Conservation (phyloP, 192 early-diverging fungal species). For the Entomortierella parvispora region DNA sequence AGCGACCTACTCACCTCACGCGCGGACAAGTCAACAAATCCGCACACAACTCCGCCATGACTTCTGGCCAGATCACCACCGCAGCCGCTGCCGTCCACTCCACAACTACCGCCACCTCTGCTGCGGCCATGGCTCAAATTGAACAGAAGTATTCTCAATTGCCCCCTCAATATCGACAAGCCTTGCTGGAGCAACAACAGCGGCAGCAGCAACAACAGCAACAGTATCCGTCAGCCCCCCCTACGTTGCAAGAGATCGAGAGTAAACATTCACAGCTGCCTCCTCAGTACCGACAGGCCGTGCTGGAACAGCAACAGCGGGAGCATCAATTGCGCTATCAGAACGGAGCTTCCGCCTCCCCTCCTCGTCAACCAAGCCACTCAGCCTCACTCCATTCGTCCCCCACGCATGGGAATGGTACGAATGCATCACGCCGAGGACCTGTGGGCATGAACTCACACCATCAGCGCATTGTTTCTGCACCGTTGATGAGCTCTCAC, state of each 20-base stretch:
- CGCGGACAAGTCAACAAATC: constrained; percentile 28
- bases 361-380: constrained; percentile 7
- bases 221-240: constrained; percentile 3
- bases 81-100: neutral
- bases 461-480: constrained; percentile 29
- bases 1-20: constrained; percentile 48
- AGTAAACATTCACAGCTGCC: constrained; percentile 1
- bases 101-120: constrained; percentile 13
- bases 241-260: constrained; percentile 2
- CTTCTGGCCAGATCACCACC: constrained; percentile 3
- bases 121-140: constrained; percentile 13
- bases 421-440: constrained; percentile 1
- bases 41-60: constrained; percentile 7
- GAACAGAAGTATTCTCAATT: constrained; percentile 34
- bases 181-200: constrained; percentile 26
- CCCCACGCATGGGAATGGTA: constrained; percentile 6
- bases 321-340: constrained; percentile 34
- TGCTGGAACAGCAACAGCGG: constrained; percentile 30
- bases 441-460: constrained; percentile 3
- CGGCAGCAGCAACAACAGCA: constrained; percentile 1
- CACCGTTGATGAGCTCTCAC: constrained; percentile 23
- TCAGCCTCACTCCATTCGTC: constrained; percentile 29
- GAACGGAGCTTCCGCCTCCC: constrained; percentile 3
- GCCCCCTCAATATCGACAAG: constrained; percentile 44
- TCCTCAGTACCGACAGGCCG: constrained; percentile 8